Percentiles rank a stretch among this genome's conserved stretches.
These are phyloP conservation scores for Coccomyxa subellipsoidea DNA, from an alignment of 163 green algal species.

Conservation along the genomic window DNA sequence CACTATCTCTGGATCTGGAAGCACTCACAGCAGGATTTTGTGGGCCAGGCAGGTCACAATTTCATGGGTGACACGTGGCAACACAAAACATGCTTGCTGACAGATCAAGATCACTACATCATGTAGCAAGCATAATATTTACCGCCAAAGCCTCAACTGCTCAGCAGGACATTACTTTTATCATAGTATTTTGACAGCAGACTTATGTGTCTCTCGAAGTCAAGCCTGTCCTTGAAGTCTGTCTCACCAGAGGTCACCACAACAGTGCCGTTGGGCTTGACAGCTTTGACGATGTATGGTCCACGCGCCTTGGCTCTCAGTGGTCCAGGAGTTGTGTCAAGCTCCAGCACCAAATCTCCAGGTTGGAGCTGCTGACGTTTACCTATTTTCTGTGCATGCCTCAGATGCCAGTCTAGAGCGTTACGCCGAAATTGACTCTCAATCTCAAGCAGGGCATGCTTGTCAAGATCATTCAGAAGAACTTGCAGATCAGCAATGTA, in stretches of 20 bases:
- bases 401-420: neutral
- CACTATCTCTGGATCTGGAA: too few relatives aligned
- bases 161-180: neutral
- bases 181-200: neutral
- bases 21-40: too few relatives aligned
- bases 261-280: neutral
- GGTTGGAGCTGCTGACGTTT: neutral
- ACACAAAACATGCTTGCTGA: too few relatives aligned
- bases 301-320: neutral
- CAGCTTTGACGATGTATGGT: neutral
- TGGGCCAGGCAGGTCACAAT: too few relatives aligned
- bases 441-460: neutral
- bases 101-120: constrained; percentile 4
- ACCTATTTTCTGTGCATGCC: neutral
- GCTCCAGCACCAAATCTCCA: neutral
- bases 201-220: neutral
- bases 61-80: too few relatives aligned
- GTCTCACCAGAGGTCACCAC: neutral
- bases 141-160: neutral
- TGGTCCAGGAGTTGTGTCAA: neutral
- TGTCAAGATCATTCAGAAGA: neutral
- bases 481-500: neutral
- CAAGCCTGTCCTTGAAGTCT: neutral
- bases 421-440: neutral
- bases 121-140: neutral